These are phyloP conservation scores for Gloeopeniophorella convolvens DNA, from an alignment of 768 basidiomycete species.

Conservation along the genomic window DNA sequence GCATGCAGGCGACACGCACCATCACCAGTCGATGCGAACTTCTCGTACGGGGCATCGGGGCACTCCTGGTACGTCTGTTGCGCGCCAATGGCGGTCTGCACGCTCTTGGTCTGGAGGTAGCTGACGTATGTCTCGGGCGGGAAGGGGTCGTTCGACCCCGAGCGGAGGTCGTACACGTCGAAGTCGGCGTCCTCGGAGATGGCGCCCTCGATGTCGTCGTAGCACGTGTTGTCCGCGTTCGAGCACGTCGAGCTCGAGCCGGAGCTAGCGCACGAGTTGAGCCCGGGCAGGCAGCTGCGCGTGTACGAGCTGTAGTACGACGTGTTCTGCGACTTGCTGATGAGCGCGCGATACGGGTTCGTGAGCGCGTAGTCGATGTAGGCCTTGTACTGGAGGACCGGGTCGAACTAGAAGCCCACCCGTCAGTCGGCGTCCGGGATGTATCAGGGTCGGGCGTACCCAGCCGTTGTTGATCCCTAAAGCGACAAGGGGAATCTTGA, in stretches of 20 bases:
- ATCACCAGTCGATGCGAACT: slow-evolving; percentile 38
- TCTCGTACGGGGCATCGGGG: slow-evolving; percentile 31
- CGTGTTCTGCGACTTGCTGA: neutral
- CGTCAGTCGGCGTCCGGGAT: too few species aligned
- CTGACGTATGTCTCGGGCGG: slow-evolving; percentile 30
- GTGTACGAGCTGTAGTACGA: neutral
- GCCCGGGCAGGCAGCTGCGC: slow-evolving; percentile 38
- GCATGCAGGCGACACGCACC: too few species aligned
- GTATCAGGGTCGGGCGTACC: too few species aligned
- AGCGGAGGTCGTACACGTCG: slow-evolving; percentile 40
- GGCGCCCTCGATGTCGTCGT: slow-evolving; percentile 41
- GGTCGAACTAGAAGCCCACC: slow-evolving; percentile 28
- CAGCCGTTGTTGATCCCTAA: slow-evolving; percentile 45
- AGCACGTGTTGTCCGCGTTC: slow-evolving; percentile 39
- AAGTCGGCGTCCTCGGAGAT: slow-evolving; percentile 41
- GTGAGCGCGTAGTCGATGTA: slow-evolving; percentile 41
- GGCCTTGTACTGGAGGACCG: slow-evolving; percentile 40
- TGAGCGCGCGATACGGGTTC: slow-evolving; percentile 29
- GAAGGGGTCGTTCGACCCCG: slow-evolving; percentile 33
- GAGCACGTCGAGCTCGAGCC: slow-evolving; percentile 43
- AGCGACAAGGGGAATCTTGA: slow-evolving; percentile 44
- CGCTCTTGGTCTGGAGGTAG: slow-evolving; percentile 20
- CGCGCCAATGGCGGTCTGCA: slow-evolving; percentile 30
- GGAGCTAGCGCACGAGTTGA: slow-evolving; percentile 38
- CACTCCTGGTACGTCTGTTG: slow-evolving; percentile 31